Evolutionary conservation across 768 basidiomycete genomes (phyloP).

Genomic region (Termitomyces sp.): DNA sequence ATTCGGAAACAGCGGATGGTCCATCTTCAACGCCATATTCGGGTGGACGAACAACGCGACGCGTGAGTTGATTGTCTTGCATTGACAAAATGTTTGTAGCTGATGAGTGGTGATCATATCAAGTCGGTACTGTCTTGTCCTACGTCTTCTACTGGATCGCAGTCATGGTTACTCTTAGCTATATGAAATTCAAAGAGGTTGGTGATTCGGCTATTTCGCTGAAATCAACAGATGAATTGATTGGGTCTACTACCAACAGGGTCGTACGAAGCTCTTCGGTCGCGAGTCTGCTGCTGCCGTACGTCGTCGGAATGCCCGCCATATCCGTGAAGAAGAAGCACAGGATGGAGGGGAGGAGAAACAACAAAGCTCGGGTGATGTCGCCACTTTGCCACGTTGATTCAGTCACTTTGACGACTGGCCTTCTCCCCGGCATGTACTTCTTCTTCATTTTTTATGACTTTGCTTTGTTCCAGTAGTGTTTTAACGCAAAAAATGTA

Average conservation of each 20-base stretch:
- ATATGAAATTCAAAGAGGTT: conserved; percentile 61
- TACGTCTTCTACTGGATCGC: conserved; percentile 94
- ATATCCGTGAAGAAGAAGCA: conserved; percentile 3
- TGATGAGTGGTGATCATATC: not conserved
- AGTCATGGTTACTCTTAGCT: conserved; percentile 61
- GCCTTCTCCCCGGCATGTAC: not conserved
- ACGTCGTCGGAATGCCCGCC: conserved; percentile 22
- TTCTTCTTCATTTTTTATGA: not conserved
- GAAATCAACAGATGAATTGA: not conserved
- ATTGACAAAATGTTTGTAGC: not conserved
- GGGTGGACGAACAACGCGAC: conserved; percentile 88
- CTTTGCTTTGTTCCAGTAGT: not conserved
- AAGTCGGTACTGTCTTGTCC: conserved; percentile 72
- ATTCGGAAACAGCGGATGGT: conserved; percentile 55
- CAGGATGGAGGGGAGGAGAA: not conserved
- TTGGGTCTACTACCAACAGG: conserved; percentile 29
- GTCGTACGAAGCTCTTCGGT: conserved; percentile 58
- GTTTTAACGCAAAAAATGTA: not conserved
- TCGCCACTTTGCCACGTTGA: not conserved
- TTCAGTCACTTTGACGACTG: not conserved
- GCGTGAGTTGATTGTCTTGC: conserved; percentile 27
- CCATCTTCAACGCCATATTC: conserved; percentile 78
- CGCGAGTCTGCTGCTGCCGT: conserved; percentile 44
- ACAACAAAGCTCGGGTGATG: not conserved
- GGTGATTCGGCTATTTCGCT: conserved; percentile 3